phyloP scores from a whole-genome alignment of 2,329 filamentous ascomycete genomes.

The Decorospora gaudefroyi region DNA sequence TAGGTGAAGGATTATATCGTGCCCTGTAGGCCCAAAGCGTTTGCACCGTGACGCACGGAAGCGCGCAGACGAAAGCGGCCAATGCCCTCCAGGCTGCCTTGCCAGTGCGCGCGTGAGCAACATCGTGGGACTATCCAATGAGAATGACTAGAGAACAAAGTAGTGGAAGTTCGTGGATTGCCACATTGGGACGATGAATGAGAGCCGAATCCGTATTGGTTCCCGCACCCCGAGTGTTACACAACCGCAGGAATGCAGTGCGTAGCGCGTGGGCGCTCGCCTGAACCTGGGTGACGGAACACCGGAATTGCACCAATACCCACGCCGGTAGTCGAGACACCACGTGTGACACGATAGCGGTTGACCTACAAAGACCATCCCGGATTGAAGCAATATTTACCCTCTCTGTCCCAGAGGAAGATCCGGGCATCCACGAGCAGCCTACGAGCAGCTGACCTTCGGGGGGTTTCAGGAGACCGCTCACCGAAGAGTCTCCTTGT shows the following conservation, averaged over 20 bases:
- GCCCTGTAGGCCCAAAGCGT: neutral
- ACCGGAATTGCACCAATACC: too few species aligned
- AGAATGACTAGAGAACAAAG: neutral
- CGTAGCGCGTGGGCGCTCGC: neutral
- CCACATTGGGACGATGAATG: conserved; percentile 9
- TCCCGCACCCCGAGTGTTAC: neutral
- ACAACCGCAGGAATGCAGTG: conserved; percentile 1
- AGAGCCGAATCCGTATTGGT: neutral
- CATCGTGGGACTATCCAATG: conserved; percentile 2
- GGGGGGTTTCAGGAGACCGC: conserved; percentile 5
- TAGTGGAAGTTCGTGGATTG: conserved; percentile 2
- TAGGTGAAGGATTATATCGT: conserved; percentile 7
- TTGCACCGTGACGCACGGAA: neutral
- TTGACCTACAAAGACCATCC: neutral
- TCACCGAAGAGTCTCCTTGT: neutral
- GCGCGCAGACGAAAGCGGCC: conserved; percentile 8
- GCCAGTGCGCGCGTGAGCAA: conserved; percentile 11
- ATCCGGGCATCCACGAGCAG: neutral
- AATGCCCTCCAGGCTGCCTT: neutral
- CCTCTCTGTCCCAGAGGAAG: conserved; percentile 4
- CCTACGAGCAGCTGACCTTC: conserved; percentile 8
- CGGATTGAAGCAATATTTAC: neutral
- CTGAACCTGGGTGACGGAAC: neutral
- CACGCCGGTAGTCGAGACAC: too few species aligned
- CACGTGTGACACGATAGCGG: neutral